A percentile compares a stretch with the other conserved stretches of the same genome.
phyloP scores from a whole-genome alignment of 768 basidiomycete species.

The Lentinus tigrinus region DNA sequence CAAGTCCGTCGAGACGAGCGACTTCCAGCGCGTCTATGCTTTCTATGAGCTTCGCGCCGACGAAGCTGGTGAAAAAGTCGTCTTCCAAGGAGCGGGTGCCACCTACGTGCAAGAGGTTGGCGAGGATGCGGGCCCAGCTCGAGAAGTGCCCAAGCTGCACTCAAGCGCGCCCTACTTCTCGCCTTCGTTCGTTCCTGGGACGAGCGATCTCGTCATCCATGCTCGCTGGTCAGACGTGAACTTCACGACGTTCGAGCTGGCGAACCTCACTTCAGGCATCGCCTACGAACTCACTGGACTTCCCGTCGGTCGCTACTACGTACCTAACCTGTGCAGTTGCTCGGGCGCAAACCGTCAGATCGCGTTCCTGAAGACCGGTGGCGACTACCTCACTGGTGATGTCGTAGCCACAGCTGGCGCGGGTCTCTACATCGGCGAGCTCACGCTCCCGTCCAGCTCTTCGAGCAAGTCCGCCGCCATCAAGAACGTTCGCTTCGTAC shows the following conservation, averaged over 20 bases:
- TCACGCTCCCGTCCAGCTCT: conserved; percentile 45
- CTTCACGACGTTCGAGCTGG: conserved; percentile 66
- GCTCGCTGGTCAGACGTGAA: conserved; percentile 65
- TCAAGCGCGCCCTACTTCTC: conserved; percentile 55
- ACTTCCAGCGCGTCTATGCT: conserved; percentile 55
- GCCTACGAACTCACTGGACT: conserved; percentile 54
- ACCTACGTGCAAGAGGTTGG: conserved; percentile 50
- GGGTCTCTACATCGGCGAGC: conserved; percentile 64
- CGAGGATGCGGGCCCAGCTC: conserved; percentile 21
- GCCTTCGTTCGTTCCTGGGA: conserved; percentile 59
- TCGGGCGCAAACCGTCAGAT: conserved; percentile 42
- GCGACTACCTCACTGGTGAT: conserved; percentile 58
- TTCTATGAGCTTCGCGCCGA: conserved; percentile 63
- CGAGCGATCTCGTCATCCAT: conserved; percentile 54
- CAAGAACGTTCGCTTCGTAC: conserved; percentile 48
- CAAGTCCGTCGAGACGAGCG: conserved; percentile 49
- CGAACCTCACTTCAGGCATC: conserved; percentile 44
- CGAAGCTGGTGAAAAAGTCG: conserved; percentile 47
- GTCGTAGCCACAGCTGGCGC: conserved; percentile 61
- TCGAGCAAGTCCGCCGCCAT: conserved; percentile 36
- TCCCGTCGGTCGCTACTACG: conserved; percentile 65
- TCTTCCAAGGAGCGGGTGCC: conserved; percentile 68
- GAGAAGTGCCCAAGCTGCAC: conserved; percentile 48
- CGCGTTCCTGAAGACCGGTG: conserved; percentile 64
- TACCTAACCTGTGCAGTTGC: conserved; percentile 53